Percentiles rank a stretch among this genome's conserved stretches.
These are phyloP conservation scores for Castanea sativa DNA, from an alignment of 306 rosid genomes.

Conservation along the genomic window DNA sequence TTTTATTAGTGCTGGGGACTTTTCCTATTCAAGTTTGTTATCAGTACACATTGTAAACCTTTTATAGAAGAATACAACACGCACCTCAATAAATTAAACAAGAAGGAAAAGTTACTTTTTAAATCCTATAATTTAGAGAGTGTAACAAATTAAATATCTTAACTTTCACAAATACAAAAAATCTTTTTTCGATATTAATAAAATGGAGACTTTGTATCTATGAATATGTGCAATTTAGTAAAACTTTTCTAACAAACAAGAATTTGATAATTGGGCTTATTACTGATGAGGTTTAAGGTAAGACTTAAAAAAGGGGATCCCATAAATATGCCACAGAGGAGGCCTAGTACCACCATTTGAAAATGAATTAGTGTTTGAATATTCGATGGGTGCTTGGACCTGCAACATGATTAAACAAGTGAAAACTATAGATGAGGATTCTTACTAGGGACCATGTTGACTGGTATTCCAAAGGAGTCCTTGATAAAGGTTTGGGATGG, in stretches of 20 bases:
- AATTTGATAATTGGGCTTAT: background rate
- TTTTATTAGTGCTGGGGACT: background rate
- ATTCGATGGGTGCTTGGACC: background rate
- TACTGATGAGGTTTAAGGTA: background rate
- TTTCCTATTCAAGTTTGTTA: conserved; percentile 10
- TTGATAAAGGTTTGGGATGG: conserved; percentile 80
- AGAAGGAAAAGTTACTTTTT: too few species aligned
- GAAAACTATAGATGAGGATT: conserved; percentile 9
- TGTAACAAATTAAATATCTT: background rate
- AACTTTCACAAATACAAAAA: background rate
- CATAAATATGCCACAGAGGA: too few species aligned
- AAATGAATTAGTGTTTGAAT: too few species aligned
- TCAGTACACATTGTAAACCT: background rate
- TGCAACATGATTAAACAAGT: background rate
- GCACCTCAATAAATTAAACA: background rate
- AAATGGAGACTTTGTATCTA: background rate
- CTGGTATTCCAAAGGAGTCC: conserved; percentile 70
- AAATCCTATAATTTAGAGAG: background rate
- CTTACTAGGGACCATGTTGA: conserved; percentile 95
- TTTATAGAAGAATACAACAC: conserved; percentile 6
- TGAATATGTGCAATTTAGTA: background rate
- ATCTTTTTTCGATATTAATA: background rate
- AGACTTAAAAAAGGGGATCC: too few species aligned
- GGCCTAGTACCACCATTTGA: too few species aligned
- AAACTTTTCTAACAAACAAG: background rate